Base-by-base conservation (phyloP, 352 stramenopile species). In the Peronosclerospora sorghi region DNA sequence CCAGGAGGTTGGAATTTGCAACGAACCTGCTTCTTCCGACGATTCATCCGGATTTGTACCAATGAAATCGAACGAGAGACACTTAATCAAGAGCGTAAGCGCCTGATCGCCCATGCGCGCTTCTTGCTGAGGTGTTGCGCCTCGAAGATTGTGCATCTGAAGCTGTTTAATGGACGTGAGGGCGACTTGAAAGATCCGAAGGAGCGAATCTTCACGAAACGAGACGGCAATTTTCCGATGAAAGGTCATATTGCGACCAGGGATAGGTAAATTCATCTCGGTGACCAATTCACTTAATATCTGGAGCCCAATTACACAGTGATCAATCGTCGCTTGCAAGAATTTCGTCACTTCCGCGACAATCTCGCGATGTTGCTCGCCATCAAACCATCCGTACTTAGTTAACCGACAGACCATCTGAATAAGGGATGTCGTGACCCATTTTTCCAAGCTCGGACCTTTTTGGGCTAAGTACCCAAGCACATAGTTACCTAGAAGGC, bases 321-420 rank as follows among this genome's bases (percentile, higher is more conserved):
- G 95, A 55, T 97, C 94, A 9, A 98, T 83, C 8, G 94, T 98
- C 8, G 94, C 95, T 52, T 96, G 79, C 24, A 98, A 54, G 54
- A 99, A 98, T 59, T 98, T 98, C 46, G 86, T 97, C 19, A 98
- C 91, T 56, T 98, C 95, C 37, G 96, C 83, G n/a, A 97, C 87
- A 41, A 99, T 84, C 56, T 98, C 94, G 24, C 95, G 79, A 66
- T 91, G 80, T 44, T 98, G 91, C 24, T 96, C 85, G 64, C 98
- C 95, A 51, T 98, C 95, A 55, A 98, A 98, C 96, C 96, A 99
- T n/a, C 95, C 95, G 39, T 98, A 88, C 73, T 98, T 98, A 48
- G 94, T 98, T 39, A 98, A 88, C 12, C 96, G 89, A 63, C 95
- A 98, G 8, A 98, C 83, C 54, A 99, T 85, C 61, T 98, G 95